A percentile compares a stretch with the other conserved stretches of the same genome.
Conservation (phyloP, 371 early-diverging fungal species). For the Entomophthora muscae region DNA sequence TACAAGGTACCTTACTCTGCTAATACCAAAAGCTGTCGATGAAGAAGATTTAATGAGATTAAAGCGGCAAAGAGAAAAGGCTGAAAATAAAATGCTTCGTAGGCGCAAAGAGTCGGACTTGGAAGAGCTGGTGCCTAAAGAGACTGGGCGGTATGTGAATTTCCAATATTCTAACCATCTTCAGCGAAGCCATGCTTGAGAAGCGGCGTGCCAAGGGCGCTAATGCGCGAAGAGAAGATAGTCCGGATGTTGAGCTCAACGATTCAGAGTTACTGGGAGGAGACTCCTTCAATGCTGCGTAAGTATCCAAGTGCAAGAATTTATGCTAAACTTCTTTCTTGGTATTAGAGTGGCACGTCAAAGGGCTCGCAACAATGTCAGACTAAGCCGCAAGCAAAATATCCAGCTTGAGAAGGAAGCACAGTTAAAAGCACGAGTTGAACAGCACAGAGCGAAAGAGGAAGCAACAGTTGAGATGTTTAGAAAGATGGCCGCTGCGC, state of each 20-base stretch:
- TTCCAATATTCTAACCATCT: not conserved
- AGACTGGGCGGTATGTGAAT: slow-evolving; percentile 35
- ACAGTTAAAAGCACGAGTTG: slow-evolving; percentile 24
- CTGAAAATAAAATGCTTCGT: slow-evolving; percentile 24
- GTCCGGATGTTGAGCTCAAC: slow-evolving; percentile 51
- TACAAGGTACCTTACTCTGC: not conserved
- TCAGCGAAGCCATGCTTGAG: slow-evolving; percentile 41
- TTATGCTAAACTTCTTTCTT: too few species aligned
- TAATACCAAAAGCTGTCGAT: slow-evolving; percentile 20
- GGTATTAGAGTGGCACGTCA: not conserved
- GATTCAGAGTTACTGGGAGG: slow-evolving; percentile 53
- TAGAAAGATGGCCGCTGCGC: slow-evolving; percentile 27
- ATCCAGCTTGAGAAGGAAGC: slow-evolving; percentile 16
- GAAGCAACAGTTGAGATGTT: slow-evolving; percentile 50
- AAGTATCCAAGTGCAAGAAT: not conserved
- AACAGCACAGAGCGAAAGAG: slow-evolving; percentile 38
- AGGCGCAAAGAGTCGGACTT: slow-evolving; percentile 39
- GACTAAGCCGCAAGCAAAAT: slow-evolving; percentile 2
- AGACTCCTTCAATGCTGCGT: not conserved
- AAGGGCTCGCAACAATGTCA: not conserved
- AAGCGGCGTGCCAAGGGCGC: slow-evolving; percentile 41
- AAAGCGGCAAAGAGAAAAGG: slow-evolving; percentile 20
- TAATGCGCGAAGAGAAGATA: slow-evolving; percentile 43
- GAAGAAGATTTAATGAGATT: slow-evolving; percentile 33
- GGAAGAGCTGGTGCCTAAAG: slow-evolving; percentile 67